phyloP scores from a whole-genome alignment of 345 rosid species.

The Eucalyptus erythrocorys region DNA sequence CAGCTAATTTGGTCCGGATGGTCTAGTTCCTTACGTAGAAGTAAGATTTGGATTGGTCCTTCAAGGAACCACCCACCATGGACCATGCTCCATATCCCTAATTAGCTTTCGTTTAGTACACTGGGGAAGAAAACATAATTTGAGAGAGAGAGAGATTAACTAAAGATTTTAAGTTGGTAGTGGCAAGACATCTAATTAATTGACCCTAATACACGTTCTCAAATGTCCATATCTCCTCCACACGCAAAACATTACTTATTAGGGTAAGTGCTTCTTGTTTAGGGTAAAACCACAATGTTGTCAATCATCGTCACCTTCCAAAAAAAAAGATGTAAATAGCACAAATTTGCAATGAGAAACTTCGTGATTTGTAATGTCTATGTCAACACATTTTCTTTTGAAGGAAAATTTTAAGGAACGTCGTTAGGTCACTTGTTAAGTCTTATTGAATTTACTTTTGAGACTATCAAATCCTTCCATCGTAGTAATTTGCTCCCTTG shows the following conservation, averaged over 20 bases:
- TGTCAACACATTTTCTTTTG: neutral
- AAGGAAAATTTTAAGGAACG: neutral
- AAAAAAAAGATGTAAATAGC: neutral
- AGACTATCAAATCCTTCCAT: neutral
- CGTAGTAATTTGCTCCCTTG: neutral
- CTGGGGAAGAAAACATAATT: neutral
- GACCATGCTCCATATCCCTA: neutral
- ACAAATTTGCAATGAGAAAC: neutral
- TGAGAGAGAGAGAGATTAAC: neutral
- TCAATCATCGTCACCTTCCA: neutral
- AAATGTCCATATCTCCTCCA: neutral
- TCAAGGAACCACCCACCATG: neutral
- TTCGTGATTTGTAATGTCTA: neutral
- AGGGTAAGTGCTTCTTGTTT: neutral
- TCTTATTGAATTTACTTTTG: neutral
- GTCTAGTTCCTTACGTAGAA: neutral
- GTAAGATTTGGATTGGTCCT: rapidly evolving
- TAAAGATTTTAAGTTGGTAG: neutral
- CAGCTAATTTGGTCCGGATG: rapidly evolving
- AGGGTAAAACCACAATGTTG: neutral
- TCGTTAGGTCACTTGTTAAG: neutral
- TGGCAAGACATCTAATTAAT: neutral
- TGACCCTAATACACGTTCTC: neutral
- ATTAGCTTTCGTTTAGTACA: neutral
- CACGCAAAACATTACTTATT: neutral